Percentiles rank a stretch among this genome's conserved stretches.
Evolutionary conservation across 805 yeast species (phyloP).

Genomic region (Candida argentea): DNA sequence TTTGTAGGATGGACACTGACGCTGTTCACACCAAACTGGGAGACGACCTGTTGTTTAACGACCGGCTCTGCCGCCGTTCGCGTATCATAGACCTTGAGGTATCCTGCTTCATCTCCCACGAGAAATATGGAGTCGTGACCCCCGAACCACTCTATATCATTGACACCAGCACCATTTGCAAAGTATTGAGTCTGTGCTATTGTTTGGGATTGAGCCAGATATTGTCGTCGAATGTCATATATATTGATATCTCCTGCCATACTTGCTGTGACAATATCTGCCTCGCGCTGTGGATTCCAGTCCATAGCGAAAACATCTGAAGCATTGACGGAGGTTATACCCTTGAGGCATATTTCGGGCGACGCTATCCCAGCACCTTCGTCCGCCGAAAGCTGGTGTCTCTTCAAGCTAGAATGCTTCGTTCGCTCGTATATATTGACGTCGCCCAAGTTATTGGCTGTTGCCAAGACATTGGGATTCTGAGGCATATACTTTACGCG

Average conservation of each 20-base stretch:
- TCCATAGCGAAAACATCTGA: conserved; percentile 59
- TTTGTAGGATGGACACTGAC: conserved; percentile 52
- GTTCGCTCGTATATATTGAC: conserved; percentile 72
- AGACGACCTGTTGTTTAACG: conserved; percentile 1
- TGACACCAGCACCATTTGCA: conserved; percentile 37
- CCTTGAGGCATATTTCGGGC: conserved; percentile 43
- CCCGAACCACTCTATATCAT: conserved; percentile 64
- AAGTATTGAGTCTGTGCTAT: conserved; percentile 1
- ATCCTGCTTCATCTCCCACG: conserved; percentile 57
- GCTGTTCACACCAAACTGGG: conserved; percentile 39
- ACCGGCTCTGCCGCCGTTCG: conserved; percentile 19
- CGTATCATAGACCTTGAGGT: conserved; percentile 42
- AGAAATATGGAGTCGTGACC: conserved; percentile 52
- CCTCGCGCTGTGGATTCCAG: conserved; percentile 64
- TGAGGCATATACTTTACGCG: conserved; percentile 70
- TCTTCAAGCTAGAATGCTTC: conserved; percentile 43
- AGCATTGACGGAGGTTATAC: conserved; percentile 18
- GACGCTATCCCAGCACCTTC: conserved; percentile 22
- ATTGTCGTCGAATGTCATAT: conserved; percentile 53
- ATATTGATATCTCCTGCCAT: conserved; percentile 53
- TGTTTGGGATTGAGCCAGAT: conserved; percentile 4
- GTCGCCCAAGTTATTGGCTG: conserved; percentile 57
- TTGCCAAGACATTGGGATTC: conserved; percentile 74
- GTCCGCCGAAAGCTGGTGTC: conserved; percentile 14
- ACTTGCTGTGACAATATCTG: conserved; percentile 49